These are phyloP conservation scores for Rhizopogon vesiculosus DNA, from an alignment of 768 basidiomycete species.

Conservation along the genomic window DNA sequence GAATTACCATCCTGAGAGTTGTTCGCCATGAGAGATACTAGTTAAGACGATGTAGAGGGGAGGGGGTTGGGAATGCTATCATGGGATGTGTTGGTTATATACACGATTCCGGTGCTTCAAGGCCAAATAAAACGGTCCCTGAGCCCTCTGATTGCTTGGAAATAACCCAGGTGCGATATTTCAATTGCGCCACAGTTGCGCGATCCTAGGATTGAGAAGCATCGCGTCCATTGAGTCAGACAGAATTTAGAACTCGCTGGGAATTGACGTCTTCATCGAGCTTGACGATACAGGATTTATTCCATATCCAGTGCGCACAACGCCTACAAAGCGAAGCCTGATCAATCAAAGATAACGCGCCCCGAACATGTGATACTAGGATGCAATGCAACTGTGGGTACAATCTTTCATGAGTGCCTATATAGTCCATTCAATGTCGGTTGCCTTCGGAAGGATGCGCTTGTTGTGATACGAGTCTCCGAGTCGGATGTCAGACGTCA, in stretches of 20 bases:
- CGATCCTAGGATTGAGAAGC: slow-evolving; percentile 1
- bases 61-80: not conserved
- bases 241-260: not conserved
- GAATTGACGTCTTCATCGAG: not conserved
- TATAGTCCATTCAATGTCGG: not conserved
- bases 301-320: not conserved
- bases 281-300: not conserved
- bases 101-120: not conserved
- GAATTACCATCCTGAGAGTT: not conserved
- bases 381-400: not conserved
- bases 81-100: not conserved
- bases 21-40: not conserved
- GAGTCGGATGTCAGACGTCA: no score
- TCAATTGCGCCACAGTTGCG: not conserved
- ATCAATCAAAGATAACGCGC: not conserved
- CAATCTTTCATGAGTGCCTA: not conserved
- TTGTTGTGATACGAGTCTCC: no score
- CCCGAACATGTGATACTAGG: not conserved
- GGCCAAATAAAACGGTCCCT: not conserved
- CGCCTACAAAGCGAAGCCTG: not conserved
- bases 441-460: not conserved
- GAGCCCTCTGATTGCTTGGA: no score
- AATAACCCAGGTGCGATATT: not conserved
- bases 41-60: not conserved
- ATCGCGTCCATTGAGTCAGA: not conserved